Evolutionary conservation across 2,329 filamentous ascomycete species (phyloP), one percentile per base, ranked within the genome.

Genomic region (Coniochaeta sp.): DNA sequence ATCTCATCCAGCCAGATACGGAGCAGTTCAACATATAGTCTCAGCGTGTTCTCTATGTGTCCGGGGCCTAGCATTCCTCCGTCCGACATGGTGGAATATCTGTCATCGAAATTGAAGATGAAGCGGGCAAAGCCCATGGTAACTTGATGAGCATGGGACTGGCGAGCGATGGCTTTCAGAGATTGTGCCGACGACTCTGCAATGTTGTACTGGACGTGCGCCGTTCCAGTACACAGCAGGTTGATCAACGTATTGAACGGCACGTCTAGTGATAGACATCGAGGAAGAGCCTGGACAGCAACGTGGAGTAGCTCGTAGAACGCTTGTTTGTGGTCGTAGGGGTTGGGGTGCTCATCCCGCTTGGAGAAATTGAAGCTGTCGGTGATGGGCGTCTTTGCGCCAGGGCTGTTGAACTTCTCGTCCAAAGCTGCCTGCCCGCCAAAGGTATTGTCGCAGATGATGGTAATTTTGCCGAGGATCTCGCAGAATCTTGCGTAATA

Each of bases 1-100:
- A 99, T 95, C 63, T 97, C 92, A 56, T 96, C 91, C 49, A 96
- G 95, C 95, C 95, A 99, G 33, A 99, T 96, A 56, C 91, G 85
- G 12, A 99, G 76, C 5, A 99, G 73, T 67, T 99, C 91, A 26
- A 97, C 89, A 62, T 99, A 99, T 10, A 99, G 77, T 56, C 87
- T 86, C 18, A 99, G 70, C 0, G 94, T 99, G 58, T 86, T 96
- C 66, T 99, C 94, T 52, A 99, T 96, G 63, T 99, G 94, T 4
- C 86, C 89, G 30, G 89, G 85, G 0, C 92, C 94, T 22, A 99
- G 82, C 85, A 99, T 94, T 2, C 94, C 94, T 28, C 95, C 94
- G 63, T 99, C 94, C 9, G 91, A 96, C 85, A 97, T 96, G 28
- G 94, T 97, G 1, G 92, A 90, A 67, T 99, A 99, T 22, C 91